Evolutionary conservation across 202 grass and related monocot genomes (phyloP).

Genomic region (Bolboschoenoplectus hybrid): DNA sequence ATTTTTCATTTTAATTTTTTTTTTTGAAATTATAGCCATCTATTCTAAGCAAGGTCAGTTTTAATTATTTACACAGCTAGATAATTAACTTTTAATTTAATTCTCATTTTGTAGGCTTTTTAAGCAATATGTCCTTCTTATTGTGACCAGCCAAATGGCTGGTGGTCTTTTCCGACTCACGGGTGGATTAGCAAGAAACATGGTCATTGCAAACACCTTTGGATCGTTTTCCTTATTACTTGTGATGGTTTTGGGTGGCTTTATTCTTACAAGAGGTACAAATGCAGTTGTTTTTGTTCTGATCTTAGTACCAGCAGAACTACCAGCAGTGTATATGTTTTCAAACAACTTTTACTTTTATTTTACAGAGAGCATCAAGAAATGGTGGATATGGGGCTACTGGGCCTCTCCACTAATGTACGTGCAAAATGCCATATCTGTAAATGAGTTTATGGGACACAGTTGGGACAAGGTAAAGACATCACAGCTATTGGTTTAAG

Average conservation of each 20-base stretch:
- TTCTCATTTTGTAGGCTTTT: constrained; percentile 55
- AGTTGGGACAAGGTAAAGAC: constrained; percentile 62
- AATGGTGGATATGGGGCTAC: constrained; percentile 88
- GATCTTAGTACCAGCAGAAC: neutral
- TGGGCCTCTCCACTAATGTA: constrained; percentile 87
- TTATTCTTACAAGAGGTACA: constrained; percentile 70
- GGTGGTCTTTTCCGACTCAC: constrained; percentile 61
- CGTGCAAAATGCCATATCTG: constrained; percentile 69
- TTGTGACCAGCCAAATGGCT: constrained; percentile 63
- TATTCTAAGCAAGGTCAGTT: constrained; percentile 17
- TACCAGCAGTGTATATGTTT: constrained; percentile 14
- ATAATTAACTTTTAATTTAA: neutral
- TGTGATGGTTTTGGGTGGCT: constrained; percentile 68
- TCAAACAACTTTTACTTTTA: constrained; percentile 26
- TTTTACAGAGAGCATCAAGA: constrained; percentile 57
- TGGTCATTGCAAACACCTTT: constrained; percentile 72
- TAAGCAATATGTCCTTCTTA: constrained; percentile 67
- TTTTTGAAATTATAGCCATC: neutral
- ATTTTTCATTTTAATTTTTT: neutral
- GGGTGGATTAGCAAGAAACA: constrained; percentile 54
- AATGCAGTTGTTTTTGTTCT: neutral
- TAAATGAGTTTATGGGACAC: constrained; percentile 69
- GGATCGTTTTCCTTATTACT: constrained; percentile 62
- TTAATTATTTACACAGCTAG: neutral
- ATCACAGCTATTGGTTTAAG: neutral